Percentiles rank a stretch among this genome's conserved stretches.
phyloP scores from a whole-genome alignment of 768 basidiomycete species.

The Cystofilobasidium capitatum region DNA sequence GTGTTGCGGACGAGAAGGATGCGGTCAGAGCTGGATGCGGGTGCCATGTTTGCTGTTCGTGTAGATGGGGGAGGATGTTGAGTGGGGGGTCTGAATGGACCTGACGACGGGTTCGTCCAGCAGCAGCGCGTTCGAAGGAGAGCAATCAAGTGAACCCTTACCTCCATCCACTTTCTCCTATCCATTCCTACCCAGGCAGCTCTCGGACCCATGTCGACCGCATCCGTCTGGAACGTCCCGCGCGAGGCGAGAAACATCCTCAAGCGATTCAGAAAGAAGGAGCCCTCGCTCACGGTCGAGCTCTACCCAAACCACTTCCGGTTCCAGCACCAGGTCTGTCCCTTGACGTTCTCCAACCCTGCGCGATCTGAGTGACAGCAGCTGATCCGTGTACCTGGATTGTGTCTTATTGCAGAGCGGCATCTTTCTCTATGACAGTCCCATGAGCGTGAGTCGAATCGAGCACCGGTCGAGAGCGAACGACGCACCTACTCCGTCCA shows the following conservation, averaged over 20 bases:
- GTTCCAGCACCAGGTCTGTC: conserved; percentile 41
- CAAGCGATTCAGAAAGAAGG: conserved; percentile 40
- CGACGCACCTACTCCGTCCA: no score
- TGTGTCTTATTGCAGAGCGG: conserved; percentile 31
- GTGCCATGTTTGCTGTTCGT: no score
- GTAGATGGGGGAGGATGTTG: no score
- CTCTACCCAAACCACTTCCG: conserved; percentile 40
- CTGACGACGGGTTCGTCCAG: no score
- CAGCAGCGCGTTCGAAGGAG: no score
- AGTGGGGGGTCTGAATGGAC: no score
- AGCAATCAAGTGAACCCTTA: no score
- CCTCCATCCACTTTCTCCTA: no score
- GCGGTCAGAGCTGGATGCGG: no score
- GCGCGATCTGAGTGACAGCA: neutral
- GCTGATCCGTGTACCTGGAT: neutral
- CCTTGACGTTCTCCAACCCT: neutral
- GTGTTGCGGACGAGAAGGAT: neutral
- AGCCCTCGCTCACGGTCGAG: conserved; percentile 41
- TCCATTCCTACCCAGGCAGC: no score
- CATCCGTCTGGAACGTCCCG: conserved; percentile 41
- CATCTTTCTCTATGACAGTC: conserved; percentile 40
- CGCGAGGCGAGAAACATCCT: conserved; percentile 41
- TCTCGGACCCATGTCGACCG: conserved; percentile 35
- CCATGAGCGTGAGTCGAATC: conserved; percentile 38
- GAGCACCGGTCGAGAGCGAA: neutral